Evolutionary conservation across 306 rosid species (phyloP), one percentile per base, ranked within the genome.

Genomic region (Fagus sylvatica): DNA sequence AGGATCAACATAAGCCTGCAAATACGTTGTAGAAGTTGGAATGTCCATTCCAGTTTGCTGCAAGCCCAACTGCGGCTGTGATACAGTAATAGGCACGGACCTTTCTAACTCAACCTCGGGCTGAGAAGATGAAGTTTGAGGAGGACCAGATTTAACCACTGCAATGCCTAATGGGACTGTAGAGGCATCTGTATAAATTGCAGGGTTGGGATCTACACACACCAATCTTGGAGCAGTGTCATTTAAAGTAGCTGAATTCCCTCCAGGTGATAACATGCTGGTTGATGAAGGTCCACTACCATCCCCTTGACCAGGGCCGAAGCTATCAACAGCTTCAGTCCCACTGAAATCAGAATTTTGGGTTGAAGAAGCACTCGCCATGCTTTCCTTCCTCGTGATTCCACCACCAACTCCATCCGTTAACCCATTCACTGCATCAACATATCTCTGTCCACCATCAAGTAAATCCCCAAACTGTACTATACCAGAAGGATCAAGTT

Each of bases 321-420:
- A 76, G 76, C 78, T 48, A 78, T 90, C 92, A 77, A 85, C 60
- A 57, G 74, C 80, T 61, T 94, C 98, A 6, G 72, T 22, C 51
- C 81, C 96, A 77, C 97, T 89, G 15, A 86, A 77, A 86, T 94
- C 97, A 43, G 98, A 92, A 89, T 88, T 88, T 72, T 89, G 94
- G 0, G 96, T 92, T 40, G 96, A 90, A 42, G 94, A 79, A 10
- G 87, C 94, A 81, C 98, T 94, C 53, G 88, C 69, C 51, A 81
- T 51, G 68, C 97, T 94, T 87, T 49, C 98, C 88, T 81, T 90
- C 80, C 87, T 85, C 36, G 55, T 75, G 40, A 90, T 79, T 42
- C 88, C 83, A 69, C 80, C 76, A 67, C 79, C 77, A 53, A 69
- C 69, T 48, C 82, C 84, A 75, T 86, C 96, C n/a, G 42, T 55